Base-by-base conservation (phyloP, 2,329 filamentous ascomycete species). In the Gnomoniopsis smithogilvyi region DNA sequence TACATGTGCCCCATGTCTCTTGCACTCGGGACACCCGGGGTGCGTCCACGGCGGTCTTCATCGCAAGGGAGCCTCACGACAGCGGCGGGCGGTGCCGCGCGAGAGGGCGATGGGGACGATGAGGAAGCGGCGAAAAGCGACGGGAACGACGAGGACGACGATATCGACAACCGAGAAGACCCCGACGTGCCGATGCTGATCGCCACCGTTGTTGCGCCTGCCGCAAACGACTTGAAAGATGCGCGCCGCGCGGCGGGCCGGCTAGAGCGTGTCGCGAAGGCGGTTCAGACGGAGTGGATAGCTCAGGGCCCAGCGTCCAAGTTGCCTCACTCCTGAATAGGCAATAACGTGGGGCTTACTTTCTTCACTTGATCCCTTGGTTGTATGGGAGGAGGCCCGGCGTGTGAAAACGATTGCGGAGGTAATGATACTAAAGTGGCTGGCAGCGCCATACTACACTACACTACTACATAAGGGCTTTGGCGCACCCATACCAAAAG, bases 271-370 rank as follows among this genome's bases (percentile, higher is more conserved):
- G 73, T 85, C 3, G 84, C 80, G 1, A 72, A 77, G 59, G 77
- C 80, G 50, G 79, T 87, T 51, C 84, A 87, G 67, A 71, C 72
- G 26, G 78, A 80, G 61, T 85, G 82, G 81, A 67, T 70, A 1
- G 72, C 72, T 22, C 73, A 76, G 24, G 58, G 61, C 2, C 47
- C 51, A 30, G 26, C 8, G 4, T 30, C 26, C 26, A 30, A 30
- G 26, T 8, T 30, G 26, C 26, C 26, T 30, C 8, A 4, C 26
- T 30, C 26, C 26, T 47, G 47, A 47, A 22, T 43, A 22, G 34
- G 4, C 4, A 30, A 30, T 30, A 30, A 30, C 8, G 4, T 30
- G 4, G 26, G 8, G 26, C n/a, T n/a, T n/a, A n/a, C n/a, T n/a
- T n/a, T n/a, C n/a, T n/a, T n/a, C n/a, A n/a, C n/a, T n/a, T n/a